phyloP scores from a whole-genome alignment of 148 eudicot species.

The Amaranthus palmeri region DNA sequence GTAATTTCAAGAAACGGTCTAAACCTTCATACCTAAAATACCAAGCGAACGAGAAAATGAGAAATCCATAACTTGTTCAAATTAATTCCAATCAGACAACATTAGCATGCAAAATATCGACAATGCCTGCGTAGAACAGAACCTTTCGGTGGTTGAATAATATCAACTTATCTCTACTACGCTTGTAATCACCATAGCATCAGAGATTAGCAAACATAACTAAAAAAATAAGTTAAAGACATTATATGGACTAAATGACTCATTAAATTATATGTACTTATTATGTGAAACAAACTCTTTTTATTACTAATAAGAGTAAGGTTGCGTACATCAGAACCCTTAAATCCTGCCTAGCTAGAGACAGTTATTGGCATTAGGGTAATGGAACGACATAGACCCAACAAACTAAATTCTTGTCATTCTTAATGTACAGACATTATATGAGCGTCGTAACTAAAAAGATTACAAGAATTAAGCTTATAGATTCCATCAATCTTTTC shows the following conservation, averaged over 20 bases:
- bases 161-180: neutral
- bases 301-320: too few relatives aligned
- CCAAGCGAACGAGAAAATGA: neutral
- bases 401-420: neutral
- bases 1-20: slow-evolving; percentile 54
- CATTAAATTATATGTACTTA: too few relatives aligned
- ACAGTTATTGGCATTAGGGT: too few relatives aligned
- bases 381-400: too few relatives aligned
- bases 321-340: too few relatives aligned
- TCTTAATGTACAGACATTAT: neutral
- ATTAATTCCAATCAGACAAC: neutral
- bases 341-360: too few relatives aligned
- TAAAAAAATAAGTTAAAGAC: neutral
- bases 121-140: neutral
- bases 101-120: neutral
- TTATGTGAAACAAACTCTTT: too few relatives aligned
- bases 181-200: neutral
- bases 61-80: slow-evolving; percentile 3
- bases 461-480: too few relatives aligned
- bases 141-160: neutral
- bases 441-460: neutral
- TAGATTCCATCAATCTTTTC: too few relatives aligned
- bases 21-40: slow-evolving; percentile 81
- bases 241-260: too few relatives aligned
- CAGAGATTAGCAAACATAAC: neutral